Evolutionary conservation across 2,329 filamentous ascomycete genomes (phyloP), one percentile per base, ranked within the genome.

Genomic region (Arthrobotrys entomopaga): DNA sequence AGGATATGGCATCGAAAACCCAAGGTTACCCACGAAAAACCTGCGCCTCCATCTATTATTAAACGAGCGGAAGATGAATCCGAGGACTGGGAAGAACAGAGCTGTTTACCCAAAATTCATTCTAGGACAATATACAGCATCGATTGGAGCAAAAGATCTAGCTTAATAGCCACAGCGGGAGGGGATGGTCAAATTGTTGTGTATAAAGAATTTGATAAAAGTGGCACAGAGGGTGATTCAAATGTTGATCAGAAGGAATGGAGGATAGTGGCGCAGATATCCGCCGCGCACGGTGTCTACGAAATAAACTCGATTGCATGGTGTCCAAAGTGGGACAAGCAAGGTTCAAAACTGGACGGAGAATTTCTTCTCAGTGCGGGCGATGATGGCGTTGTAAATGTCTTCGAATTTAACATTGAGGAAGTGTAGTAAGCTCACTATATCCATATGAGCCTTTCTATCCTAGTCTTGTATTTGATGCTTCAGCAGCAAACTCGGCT

Each of bases 231-330:
- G n/a, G 60, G 69, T 77, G 24, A 78, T 78, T 77, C 77, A 81
- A n/a, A 76, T 75, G 7, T 13, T 4, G 71, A 80, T 79, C 77
- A 76, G 70, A 34, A 78, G 63, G 50, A 87, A 72, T 98, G 95
- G 95, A 84, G 85, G 5, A 82, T 94, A 2, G 79, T 96, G 15
- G 87, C 88, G 0, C 86, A 87, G n/a, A 80, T 91, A 0, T 85
- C 89, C 54, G 89, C 89, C 38, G 91, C 90, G 1, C 95, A 99
- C 81, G 93, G 92, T 0, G 91, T 96, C 1, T 97, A 94, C 80
- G 95, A 99, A 82, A 86, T 98, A 76, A 99, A 99, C 79, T 93
- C 97, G 81, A 86, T 95, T 56, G 88, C 87, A 1, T 99, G 95
- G 95, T 93, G 92, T 77, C 87, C 86, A 78, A 86, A 93, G 67